These are phyloP conservation scores for Dioscorea zingiberensis DNA, from an alignment of 106 monocot species.

Conservation along the genomic window DNA sequence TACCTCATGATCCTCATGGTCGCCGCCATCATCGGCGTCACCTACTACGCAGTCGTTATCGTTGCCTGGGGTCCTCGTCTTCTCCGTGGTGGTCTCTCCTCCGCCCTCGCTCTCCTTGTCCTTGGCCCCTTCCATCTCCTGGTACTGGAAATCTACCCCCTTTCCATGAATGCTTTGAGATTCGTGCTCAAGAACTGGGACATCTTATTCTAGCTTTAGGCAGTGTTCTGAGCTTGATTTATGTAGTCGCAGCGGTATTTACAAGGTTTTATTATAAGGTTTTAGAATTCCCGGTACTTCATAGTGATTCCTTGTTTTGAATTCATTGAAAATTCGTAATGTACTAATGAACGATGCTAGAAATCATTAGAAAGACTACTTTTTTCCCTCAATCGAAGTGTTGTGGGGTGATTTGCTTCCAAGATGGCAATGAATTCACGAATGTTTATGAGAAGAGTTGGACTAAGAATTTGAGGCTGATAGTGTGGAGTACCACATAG, in stretches of 20 bases:
- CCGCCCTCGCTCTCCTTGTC: constrained; percentile 38
- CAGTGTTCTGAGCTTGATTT: too few species aligned
- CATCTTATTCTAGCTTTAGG: neutral
- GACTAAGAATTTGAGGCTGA: too few species aligned
- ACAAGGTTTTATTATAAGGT: neutral
- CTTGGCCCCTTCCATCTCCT: constrained; percentile 50
- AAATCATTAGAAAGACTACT: too few species aligned
- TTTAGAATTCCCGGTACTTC: neutral
- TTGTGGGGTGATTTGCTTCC: neutral
- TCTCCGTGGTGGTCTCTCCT: constrained; percentile 16
- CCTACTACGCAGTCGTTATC: constrained; percentile 77
- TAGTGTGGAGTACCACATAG: too few species aligned
- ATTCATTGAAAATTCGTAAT: too few species aligned
- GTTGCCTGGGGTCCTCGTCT: constrained; percentile 65
- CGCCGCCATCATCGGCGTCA: constrained; percentile 41
- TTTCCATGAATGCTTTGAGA: neutral
- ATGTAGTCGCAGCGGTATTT: too few species aligned
- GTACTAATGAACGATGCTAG: too few species aligned
- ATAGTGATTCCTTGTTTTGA: neutral
- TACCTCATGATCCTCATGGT: constrained; percentile 72
- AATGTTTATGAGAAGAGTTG: too few species aligned
- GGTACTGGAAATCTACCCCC: constrained; percentile 18
- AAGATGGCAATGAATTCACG: too few species aligned
- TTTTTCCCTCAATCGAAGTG: too few species aligned
- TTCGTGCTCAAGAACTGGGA: neutral